Evolutionary conservation across 1,284 basidiomycete species (phyloP).

Genomic region (Ustilago trichophora): DNA sequence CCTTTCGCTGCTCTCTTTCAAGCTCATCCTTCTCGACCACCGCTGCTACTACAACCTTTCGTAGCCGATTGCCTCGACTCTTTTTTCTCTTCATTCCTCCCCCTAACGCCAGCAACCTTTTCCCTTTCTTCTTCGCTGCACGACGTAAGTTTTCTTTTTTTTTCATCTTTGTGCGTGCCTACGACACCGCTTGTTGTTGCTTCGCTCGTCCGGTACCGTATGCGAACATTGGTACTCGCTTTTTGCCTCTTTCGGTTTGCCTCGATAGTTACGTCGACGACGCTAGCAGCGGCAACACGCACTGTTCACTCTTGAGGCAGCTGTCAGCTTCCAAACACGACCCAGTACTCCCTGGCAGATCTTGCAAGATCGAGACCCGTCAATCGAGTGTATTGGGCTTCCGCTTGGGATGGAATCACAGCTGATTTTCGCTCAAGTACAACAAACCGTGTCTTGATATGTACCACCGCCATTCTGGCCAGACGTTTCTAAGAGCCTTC

Average conservation of each 20-base stretch:
- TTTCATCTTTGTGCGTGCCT: not conserved
- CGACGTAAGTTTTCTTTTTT: conserved; percentile 26
- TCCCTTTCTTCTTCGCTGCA: conserved; percentile 14
- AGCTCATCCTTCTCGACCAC: not conserved
- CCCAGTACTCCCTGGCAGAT: too few species aligned
- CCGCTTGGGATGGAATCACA: not conserved
- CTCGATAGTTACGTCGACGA: conserved; percentile 40
- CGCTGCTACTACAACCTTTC: not conserved
- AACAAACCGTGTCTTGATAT: conserved; percentile 4
- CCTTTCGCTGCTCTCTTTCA: not conserved
- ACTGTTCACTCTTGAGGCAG: not conserved
- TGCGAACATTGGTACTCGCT: not conserved
- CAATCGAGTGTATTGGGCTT: not conserved
- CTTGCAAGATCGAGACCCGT: too few species aligned
- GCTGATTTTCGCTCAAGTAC: conserved; percentile 2
- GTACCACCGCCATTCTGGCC: conserved; percentile 20
- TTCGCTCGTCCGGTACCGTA: not conserved
- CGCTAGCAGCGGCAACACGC: conserved; percentile 31
- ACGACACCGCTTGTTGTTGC: not conserved
- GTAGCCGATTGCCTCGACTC: too few species aligned
- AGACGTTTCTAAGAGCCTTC: conserved; percentile 32
- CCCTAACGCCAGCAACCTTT: conserved; percentile 1
- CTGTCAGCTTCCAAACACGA: not conserved
- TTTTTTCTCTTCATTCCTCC: not conserved
- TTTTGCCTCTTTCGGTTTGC: conserved; percentile 5